Evolutionary conservation across 1,139 yeast genomes (phyloP), one percentile per base, ranked within the genome.

Genomic region (Yamadazyma spencermartinsiae): DNA sequence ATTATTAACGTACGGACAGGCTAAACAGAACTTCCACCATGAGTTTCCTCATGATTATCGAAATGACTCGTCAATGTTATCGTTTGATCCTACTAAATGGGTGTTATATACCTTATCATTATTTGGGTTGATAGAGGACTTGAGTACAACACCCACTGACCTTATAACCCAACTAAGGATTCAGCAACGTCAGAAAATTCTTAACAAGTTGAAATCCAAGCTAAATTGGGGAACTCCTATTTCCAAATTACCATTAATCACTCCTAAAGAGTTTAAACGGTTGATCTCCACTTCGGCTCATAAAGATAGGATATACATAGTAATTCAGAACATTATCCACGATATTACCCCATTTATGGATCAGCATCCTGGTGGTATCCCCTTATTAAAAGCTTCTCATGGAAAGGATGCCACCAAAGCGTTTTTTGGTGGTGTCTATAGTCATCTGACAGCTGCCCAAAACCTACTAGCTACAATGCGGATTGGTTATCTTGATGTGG

Each of bases 171-270:
- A 81, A 52, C 66, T 82, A 28, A 55, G 65, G 24, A 65, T 83
- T 23, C 88, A 83, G 52, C 87, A 82, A 49, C 81, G 78, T 46
- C 90, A 83, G 50, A 72, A 73, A 45, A 60, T 76, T 8, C 60
- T 83, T 19, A 86, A 83, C 52, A 65, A 76, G 41, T 72, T 77
- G 48, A 68, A 80, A 45, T 72, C 82, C n/a, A 79, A 77, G 47
- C 63, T 83, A 34, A 80, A 81, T 52, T 83, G 90, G 90, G 90
- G 90, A 2, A 80, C 86, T 0, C 86, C 89, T 2, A 79, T 83
- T 32, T 82, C 83, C 29, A 78, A 77, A 48, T 60, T 83, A 12
- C 89, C 90, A 0, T 63, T 77, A 31, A 63, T 72, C 26, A 58
- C 69, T 1, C 67, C 68, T 0, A 69, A 65, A 32, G 84, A 80